Base-by-base conservation (phyloP, 371 early-diverging fungal species). In the Thermomucor indicae-seudaticae region DNA sequence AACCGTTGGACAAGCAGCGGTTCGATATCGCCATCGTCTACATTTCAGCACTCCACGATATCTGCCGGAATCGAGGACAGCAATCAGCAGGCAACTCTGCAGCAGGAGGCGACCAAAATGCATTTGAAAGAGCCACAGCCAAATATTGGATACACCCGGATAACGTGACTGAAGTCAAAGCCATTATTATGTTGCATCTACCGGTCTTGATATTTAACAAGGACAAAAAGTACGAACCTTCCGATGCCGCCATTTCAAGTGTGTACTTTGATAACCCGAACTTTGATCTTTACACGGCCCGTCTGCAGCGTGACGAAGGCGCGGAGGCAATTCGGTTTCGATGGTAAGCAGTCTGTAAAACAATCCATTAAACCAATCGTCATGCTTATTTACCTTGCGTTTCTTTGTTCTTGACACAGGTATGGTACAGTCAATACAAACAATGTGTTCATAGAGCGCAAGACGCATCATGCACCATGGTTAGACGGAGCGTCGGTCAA, bases 61-160 rank as follows among this genome's bases (percentile, higher is more conserved):
- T 86, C 28, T 87, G 93, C 47, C 77, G 95, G 37, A 89, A 87
- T 34, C 83, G 92, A 54, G 91, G 92, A 42, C 30, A 50, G 29
- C 43, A 40, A 6, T 43, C 49, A 12, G 45, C 55, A 4, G 72
- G 75, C 23, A 69, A 71, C 38, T 75, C 81, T 19, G 70, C 82
- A 31, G 75, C 84, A 19, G 87, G 84, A 20, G 85, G 83, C 16
- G 73, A 77, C n/a, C 80, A 84, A 49, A 80, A 78, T 57, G 85
- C 85, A 43, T 92, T 92, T 76, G 92, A 92, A 11, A 79, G 95
- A 24, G 79, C 85, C 51, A 92, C 94, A 17, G 89, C 88, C 38
- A 93, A 98, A 72, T 98, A 96, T 72, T 97, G 97, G 97, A 92
- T 97, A 0, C 92, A 92, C 49, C 87, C 91, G 0, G 96, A 96